Percentiles rank a stretch among this genome's conserved stretches.
phyloP scores from a whole-genome alignment of 208 protist genomes.

The Leishmania turanica region DNA sequence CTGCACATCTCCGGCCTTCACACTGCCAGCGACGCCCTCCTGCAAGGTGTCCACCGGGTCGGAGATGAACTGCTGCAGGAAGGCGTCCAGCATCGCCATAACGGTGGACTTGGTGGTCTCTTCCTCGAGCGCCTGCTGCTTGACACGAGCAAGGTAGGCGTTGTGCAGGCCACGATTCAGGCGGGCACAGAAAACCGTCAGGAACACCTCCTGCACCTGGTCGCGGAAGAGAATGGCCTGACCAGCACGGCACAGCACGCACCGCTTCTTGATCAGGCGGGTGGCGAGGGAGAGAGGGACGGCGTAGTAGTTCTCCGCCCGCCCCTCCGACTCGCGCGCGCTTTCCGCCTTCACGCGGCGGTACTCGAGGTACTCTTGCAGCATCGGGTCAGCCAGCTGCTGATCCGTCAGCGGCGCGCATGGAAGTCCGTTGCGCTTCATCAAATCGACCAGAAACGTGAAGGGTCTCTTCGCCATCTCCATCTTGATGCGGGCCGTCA shows the following conservation, averaged over 20 bases:
- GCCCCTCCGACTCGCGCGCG: constrained; percentile 36
- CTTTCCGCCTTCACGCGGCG: constrained; percentile 33
- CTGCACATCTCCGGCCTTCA: constrained; percentile 77
- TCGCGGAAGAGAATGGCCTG: constrained; percentile 77
- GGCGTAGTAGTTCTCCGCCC: constrained; percentile 71
- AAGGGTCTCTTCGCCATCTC: constrained; percentile 68
- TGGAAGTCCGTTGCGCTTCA: constrained; percentile 72
- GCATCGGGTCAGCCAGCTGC: constrained; percentile 37
- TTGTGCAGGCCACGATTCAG: constrained; percentile 78
- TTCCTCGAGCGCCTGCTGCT: constrained; percentile 60
- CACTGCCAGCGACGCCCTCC: constrained; percentile 56
- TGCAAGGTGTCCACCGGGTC: constrained; percentile 59
- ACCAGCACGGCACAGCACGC: constrained; percentile 67
- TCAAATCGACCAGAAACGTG: constrained; percentile 71
- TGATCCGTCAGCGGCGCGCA: constrained; percentile 62
- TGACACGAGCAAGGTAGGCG: constrained; percentile 69
- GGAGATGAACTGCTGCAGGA: constrained; percentile 81
- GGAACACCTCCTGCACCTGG: constrained; percentile 88
- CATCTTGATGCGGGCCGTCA: constrained; percentile 76
- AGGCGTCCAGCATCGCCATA: constrained; percentile 86
- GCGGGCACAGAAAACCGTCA: constrained; percentile 69
- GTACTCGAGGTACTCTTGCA: constrained; percentile 76
- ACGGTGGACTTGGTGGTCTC: constrained; percentile 68
- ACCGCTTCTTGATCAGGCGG: constrained; percentile 74
- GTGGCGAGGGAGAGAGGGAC: constrained; percentile 78